Conservation (phyloP, 768 basidiomycete species). For the Hypsizygus marmoreus region DNA sequence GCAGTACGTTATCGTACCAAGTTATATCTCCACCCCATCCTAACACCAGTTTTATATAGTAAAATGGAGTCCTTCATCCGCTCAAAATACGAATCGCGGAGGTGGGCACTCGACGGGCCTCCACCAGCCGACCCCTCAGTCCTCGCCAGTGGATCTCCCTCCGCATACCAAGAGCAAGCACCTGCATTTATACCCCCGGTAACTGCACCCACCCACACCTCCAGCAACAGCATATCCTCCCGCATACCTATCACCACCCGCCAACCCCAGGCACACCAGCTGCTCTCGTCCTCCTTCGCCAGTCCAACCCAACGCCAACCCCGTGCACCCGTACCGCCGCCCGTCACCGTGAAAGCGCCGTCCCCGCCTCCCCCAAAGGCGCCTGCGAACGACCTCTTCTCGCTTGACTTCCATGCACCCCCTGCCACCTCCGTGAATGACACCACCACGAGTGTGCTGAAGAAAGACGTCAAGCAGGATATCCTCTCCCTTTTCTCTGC, state of each 20-base stretch:
- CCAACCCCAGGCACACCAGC: slow-evolving; percentile 56
- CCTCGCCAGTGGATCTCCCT: slow-evolving; percentile 53
- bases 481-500: slow-evolving; percentile 81
- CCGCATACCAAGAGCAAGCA: slow-evolving; percentile 24
- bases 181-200: slow-evolving; percentile 22
- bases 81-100: slow-evolving; percentile 90
- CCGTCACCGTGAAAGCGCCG: slow-evolving; percentile 23
- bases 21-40: slow-evolving; percentile 1
- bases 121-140: slow-evolving; percentile 79
- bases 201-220: slow-evolving; percentile 26
- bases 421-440: slow-evolving; percentile 31
- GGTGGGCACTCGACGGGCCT: slow-evolving; percentile 94
- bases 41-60: slow-evolving; percentile 39
- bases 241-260: slow-evolving; percentile 34
- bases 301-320: slow-evolving; percentile 15
- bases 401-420: slow-evolving; percentile 82
- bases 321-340: slow-evolving; percentile 16
- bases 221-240: slow-evolving; percentile 28
- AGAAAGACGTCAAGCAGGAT: slow-evolving; percentile 81
- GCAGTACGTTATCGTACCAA: slow-evolving; percentile 62
- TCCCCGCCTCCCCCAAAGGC: slow-evolving; percentile 30
- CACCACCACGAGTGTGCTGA: slow-evolving; percentile 35
- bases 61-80: slow-evolving; percentile 98
- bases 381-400: slow-evolving; percentile 70
- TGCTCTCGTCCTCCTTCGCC: slow-evolving; percentile 48